Conservation (phyloP, 257 asterid species). For the Lycium ferocissimum region DNA sequence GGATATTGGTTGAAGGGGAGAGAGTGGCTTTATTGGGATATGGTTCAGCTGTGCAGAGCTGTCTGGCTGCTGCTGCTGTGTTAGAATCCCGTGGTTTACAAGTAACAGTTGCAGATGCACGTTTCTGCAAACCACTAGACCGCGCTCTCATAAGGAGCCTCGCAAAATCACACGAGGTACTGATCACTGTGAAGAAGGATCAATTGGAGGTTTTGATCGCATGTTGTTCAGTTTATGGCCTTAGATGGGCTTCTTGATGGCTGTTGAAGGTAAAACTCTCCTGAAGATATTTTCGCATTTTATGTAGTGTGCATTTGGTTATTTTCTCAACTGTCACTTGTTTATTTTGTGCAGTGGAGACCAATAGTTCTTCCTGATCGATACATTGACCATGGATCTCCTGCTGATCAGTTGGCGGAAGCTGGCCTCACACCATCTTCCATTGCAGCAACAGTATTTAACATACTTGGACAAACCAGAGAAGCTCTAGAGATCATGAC, state of each 20-base stretch:
- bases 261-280: slow-evolving; percentile 64
- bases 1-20: slow-evolving; percentile 80
- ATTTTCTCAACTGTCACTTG: not conserved
- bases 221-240: slow-evolving; percentile 94
- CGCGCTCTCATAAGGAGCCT: slow-evolving; percentile 69
- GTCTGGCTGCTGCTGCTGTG: slow-evolving; percentile 82
- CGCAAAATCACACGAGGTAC: slow-evolving; percentile 82
- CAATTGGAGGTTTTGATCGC: slow-evolving; percentile 98
- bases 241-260: slow-evolving; percentile 95
- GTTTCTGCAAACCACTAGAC: slow-evolving; percentile 94
- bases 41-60: slow-evolving; percentile 87
- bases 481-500: slow-evolving; percentile 90
- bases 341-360: slow-evolving; percentile 75
- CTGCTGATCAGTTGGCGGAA: slow-evolving; percentile 67
- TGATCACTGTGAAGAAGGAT: slow-evolving; percentile 95
- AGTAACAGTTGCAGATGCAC: slow-evolving; percentile 91
- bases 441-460: slow-evolving; percentile 86
- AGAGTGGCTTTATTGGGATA: slow-evolving; percentile 92
- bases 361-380: slow-evolving; percentile 96
- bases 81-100: slow-evolving; percentile 62
- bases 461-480: slow-evolving; percentile 83
- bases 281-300: not conserved
- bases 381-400: slow-evolving; percentile 92
- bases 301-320: not conserved
- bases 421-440: slow-evolving; percentile 88